Conservation (phyloP, 2,329 filamentous ascomycete genomes). For the Sarocladium kiliense region DNA sequence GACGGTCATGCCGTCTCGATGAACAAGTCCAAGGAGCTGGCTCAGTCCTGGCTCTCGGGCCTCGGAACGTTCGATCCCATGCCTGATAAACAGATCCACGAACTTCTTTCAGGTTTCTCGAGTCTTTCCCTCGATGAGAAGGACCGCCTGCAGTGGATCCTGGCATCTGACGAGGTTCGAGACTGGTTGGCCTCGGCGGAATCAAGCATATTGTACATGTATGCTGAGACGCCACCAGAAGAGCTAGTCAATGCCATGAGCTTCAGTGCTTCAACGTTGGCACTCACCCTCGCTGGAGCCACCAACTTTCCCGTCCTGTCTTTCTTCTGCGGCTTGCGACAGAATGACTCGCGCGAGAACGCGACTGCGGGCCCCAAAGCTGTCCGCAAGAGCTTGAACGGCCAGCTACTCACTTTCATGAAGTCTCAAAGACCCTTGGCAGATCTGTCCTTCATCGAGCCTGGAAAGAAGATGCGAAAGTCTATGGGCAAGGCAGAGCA, state of each 20-base stretch:
- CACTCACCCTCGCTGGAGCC: neutral
- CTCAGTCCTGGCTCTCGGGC: neutral
- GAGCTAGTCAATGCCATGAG: neutral
- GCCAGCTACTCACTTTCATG: neutral
- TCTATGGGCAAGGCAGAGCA: neutral
- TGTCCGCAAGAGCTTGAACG: neutral
- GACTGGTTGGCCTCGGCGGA: neutral
- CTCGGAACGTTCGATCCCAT: neutral
- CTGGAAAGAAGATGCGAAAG: neutral
- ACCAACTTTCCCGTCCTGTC: neutral
- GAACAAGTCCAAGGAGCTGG: neutral
- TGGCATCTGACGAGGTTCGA: neutral
- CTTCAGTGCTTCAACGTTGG: neutral
- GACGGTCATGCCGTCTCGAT: too few relatives aligned
- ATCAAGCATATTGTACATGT: neutral
- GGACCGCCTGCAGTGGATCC: neutral
- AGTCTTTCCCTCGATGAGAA: neutral
- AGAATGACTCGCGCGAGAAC: neutral
- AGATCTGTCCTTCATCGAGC: neutral
- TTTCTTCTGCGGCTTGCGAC: neutral
- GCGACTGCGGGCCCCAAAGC: neutral
- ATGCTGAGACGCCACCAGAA: neutral
- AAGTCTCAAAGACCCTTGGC: neutral
- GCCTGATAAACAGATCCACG: neutral
- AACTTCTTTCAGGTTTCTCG: neutral